These are phyloP conservation scores for Plantago ovata DNA, from an alignment of 257 asterid species.

Conservation along the genomic window DNA sequence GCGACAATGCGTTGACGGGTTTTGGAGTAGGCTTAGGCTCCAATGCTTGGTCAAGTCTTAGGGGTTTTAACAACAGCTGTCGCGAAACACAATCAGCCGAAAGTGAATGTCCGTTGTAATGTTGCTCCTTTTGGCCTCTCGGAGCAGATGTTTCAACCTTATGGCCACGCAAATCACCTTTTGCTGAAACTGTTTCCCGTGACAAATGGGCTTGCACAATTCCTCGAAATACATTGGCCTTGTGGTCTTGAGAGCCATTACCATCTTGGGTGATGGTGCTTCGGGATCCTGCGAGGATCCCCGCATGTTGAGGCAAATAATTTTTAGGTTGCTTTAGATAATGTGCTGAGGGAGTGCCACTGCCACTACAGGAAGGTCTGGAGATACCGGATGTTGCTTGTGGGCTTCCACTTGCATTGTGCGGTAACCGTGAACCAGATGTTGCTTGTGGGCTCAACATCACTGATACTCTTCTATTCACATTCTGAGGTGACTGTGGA, in stretches of 20 bases:
- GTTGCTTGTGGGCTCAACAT: slow-evolving; percentile 20
- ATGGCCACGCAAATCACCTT: slow-evolving; percentile 27
- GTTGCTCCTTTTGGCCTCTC: slow-evolving; percentile 26
- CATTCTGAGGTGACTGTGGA: too few relatives aligned
- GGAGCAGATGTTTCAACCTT: slow-evolving; percentile 21
- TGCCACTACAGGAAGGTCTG: slow-evolving; percentile 57
- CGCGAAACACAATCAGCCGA: slow-evolving; percentile 47
- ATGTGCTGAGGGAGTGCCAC: slow-evolving; percentile 41
- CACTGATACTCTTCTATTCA: too few relatives aligned
- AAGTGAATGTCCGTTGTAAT: slow-evolving; percentile 30
- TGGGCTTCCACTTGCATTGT: slow-evolving; percentile 38
- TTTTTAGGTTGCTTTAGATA: slow-evolving; percentile 30
- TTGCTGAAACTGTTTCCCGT: slow-evolving; percentile 30
- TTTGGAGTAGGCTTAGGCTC: slow-evolving; percentile 39
- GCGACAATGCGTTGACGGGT: slow-evolving; percentile 28
- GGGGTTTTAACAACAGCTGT: slow-evolving; percentile 40
- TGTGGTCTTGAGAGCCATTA: slow-evolving; percentile 36
- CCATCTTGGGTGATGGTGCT: slow-evolving; percentile 36
- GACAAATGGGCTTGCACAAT: slow-evolving; percentile 40
- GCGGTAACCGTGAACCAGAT: slow-evolving; percentile 40
- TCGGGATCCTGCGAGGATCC: slow-evolving; percentile 27
- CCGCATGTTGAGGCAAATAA: slow-evolving; percentile 42
- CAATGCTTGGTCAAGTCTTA: slow-evolving; percentile 37
- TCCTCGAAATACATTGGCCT: slow-evolving; percentile 41
- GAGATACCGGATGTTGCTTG: slow-evolving; percentile 62